These are phyloP conservation scores for Solanum megistacrolobum DNA, from an alignment of 257 asterid species.

Conservation along the genomic window DNA sequence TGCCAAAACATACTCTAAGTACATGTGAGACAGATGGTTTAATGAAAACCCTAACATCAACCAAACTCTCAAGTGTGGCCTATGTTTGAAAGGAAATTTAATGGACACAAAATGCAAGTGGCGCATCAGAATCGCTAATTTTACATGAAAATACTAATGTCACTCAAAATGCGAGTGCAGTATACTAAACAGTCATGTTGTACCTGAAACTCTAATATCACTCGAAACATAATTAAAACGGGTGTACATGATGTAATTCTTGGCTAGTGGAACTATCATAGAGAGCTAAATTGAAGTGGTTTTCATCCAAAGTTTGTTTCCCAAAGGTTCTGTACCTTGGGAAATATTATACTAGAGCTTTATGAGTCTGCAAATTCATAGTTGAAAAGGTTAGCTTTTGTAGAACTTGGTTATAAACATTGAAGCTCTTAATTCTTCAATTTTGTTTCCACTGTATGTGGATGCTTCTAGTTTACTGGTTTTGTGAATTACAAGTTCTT, in stretches of 20 bases:
- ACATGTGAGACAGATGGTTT: neutral
- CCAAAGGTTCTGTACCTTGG: neutral
- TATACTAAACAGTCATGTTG: neutral
- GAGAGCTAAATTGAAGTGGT: neutral
- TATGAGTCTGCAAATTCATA: neutral
- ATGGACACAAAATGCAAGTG: neutral
- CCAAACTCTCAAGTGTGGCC: neutral
- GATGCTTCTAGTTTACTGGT: neutral
- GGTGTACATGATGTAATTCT: neutral
- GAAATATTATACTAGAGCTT: neutral
- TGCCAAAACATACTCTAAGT: neutral
- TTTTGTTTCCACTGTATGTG: neutral
- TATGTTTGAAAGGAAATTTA: neutral
- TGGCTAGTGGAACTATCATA: neutral
- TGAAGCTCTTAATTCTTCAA: neutral
- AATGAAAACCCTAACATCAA: neutral
- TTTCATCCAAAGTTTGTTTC: neutral
- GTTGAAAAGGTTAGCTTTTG: neutral
- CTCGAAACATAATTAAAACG: neutral
- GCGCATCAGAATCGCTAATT: neutral
- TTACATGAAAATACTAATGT: neutral
- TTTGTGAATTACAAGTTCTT: neutral
- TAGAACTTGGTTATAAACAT: neutral
- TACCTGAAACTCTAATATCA: neutral
- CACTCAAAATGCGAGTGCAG: neutral